Evolutionary conservation across 2,329 filamentous ascomycete species (phyloP).

Genomic region (Mycocentrospora acerina): DNA sequence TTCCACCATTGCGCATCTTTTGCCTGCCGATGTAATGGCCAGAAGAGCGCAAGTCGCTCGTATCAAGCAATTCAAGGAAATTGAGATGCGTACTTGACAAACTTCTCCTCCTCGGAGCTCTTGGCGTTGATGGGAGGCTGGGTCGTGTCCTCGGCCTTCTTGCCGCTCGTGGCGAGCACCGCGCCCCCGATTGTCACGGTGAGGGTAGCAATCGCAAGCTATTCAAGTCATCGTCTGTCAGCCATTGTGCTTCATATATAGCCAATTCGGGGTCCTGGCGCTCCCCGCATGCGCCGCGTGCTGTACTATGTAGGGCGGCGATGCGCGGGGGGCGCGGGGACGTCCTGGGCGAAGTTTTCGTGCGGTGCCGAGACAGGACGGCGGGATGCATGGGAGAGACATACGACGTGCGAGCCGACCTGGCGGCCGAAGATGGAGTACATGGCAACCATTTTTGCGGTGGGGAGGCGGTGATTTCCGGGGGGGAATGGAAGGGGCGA

Average conservation of each 20-base stretch:
- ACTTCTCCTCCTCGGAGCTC: slow-evolving; percentile 68
- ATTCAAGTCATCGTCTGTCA: no score
- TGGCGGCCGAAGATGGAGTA: slow-evolving; percentile 55
- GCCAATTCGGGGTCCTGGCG: no score
- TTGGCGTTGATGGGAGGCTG: slow-evolving; percentile 62
- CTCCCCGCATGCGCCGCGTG: neutral
- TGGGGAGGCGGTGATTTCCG: slow-evolving; percentile 12
- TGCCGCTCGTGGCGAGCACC: slow-evolving; percentile 37
- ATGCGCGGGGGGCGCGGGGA: no score
- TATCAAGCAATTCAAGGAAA: no score
- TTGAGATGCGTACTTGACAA: slow-evolving; percentile 61
- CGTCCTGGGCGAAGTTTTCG: slow-evolving; percentile 4
- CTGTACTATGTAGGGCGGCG: no score
- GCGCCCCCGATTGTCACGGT: slow-evolving; percentile 38
- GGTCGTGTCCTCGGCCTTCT: slow-evolving; percentile 45
- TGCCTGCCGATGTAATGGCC: no score
- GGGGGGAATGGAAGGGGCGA: no score
- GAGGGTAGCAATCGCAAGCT: slow-evolving; percentile 63
- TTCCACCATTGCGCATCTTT: no score
- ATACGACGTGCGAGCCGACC: slow-evolving; percentile 57
- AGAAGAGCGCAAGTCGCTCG: no score
- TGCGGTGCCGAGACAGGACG: no score
- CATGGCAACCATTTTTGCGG: slow-evolving; percentile 53
- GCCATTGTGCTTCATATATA: no score
- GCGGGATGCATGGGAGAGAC: slow-evolving; percentile 26